These are phyloP conservation scores for Globisporangium polare DNA, from an alignment of 352 stramenopile genomes.

Conservation along the genomic window DNA sequence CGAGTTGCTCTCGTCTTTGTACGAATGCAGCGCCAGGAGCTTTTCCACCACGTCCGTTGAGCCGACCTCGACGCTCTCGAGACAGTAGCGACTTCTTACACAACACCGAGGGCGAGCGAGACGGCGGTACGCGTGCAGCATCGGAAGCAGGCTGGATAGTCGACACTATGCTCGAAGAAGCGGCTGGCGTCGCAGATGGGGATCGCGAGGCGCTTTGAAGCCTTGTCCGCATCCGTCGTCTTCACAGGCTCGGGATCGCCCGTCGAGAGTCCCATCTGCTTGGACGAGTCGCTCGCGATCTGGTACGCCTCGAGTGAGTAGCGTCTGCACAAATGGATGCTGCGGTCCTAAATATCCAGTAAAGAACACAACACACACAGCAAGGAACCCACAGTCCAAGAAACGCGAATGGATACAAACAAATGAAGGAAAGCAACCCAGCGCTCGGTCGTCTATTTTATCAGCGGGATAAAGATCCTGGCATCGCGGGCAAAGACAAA, in stretches of 20 bases:
- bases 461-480: neutral
- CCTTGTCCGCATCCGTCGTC: conserved; percentile 12
- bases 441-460: neutral
- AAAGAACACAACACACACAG: neutral
- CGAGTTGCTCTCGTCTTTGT: no score
- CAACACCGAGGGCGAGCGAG: conserved; percentile 44
- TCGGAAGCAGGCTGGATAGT: conserved; percentile 10
- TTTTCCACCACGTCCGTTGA: conserved; percentile 34
- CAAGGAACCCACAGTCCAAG: no score
- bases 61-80: conserved; percentile 41
- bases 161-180: neutral
- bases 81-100: conserved; percentile 12
- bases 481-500: neutral
- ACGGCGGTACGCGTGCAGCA: conserved; percentile 26
- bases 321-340: no score
- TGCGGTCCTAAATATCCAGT: no score
- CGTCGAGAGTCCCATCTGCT: conserved; percentile 49
- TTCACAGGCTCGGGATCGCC: conserved; percentile 30
- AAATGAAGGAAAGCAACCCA: neutral
- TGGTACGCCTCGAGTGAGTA: conserved; percentile 74
- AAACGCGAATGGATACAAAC: neutral
- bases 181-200: conserved; percentile 24
- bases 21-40: conserved; percentile 34
- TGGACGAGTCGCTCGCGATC: conserved; percentile 38
- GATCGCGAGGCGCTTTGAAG: conserved; percentile 37